Base-by-base conservation (phyloP, 192 early-diverging fungal species). In the Coemansia sp. region DNA sequence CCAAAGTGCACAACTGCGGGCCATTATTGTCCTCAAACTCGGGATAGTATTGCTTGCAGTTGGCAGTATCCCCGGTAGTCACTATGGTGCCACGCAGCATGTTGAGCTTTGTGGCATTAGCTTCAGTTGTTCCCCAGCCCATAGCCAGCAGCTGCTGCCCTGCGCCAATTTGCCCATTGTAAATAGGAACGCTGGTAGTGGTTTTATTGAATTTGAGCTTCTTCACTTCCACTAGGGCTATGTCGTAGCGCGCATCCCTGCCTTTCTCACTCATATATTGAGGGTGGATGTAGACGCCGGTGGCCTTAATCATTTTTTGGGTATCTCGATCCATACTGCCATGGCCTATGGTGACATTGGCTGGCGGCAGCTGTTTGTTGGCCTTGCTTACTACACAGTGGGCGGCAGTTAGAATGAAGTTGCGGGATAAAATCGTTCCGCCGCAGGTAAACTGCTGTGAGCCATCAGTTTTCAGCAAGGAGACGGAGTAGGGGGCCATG, bases 51-150 rank as follows among this genome's bases (percentile, higher is more conserved):
- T 16, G 10, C 16, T 60, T 16, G 36, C 72, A 80, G 16, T 24
- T 38, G 0, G 50, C 36, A 0, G 37, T 34, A 60, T 67, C 56
- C 20, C 77, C 77, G 1, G 76, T 62, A 0, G 45, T 67, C 2
- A 64, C 62, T 2, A 73, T 20, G 2, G 68, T 68, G 9, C 76
- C 76, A 21, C 71, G 62, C n/a, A 79, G 61, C 10, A 73, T 64
- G n/a, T 61, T 59, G 16, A 48, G 56, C 33, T 66, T 20, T 0
- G 46, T 40, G 9, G 81, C 74, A 18, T 28, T 62, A 16, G 40
- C 48, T 9, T 76, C 67, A 2, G 73, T 70, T 0, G 50, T 18
- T 11, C 82, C 82, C 82, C 82, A 83, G 38, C 82, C 82, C 48
- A 72, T 76, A 8, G 82, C 73, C 56, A 77, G 31, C 14, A 78